phyloP scores from a whole-genome alignment of 2,329 filamentous ascomycete species.

The Ceratocystis smalleyi region DNA sequence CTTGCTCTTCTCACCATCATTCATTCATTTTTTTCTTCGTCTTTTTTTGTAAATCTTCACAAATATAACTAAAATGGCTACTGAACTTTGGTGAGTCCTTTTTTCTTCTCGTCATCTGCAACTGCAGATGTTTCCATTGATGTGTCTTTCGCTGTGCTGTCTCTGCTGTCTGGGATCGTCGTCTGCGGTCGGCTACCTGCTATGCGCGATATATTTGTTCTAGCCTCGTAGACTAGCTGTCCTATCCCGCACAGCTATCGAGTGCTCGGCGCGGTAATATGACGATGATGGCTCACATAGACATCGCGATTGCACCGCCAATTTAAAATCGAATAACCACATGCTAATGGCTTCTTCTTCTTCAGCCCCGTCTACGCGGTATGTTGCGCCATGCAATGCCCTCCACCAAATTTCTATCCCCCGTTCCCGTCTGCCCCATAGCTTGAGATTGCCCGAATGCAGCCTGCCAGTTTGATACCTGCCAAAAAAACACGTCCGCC shows the following conservation, averaged over 20 bases:
- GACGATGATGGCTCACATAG: too few relatives aligned
- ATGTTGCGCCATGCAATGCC: slow-evolving; percentile 38
- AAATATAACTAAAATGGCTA: slow-evolving; percentile 47
- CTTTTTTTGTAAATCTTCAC: slow-evolving; percentile 18
- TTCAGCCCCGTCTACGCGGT: slow-evolving; percentile 94
- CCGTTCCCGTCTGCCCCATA: too few relatives aligned
- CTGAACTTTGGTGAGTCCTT: slow-evolving; percentile 64
- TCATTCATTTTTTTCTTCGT: slow-evolving; percentile 12
- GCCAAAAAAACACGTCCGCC: not conserved
- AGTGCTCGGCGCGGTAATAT: too few relatives aligned
- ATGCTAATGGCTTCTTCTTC: slow-evolving; percentile 3
- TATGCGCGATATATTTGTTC: too few relatives aligned
- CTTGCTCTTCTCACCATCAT: not conserved
- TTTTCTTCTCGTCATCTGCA: slow-evolving; percentile 19
- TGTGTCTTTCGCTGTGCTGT: not conserved
- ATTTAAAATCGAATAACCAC: not conserved
- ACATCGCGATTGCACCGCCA: not conserved
- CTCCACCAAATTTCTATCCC: too few relatives aligned
- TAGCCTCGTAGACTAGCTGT: too few relatives aligned
- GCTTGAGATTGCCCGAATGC: too few relatives aligned
- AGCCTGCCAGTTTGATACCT: not conserved
- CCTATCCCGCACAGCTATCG: too few relatives aligned
- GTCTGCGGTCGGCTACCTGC: not conserved
- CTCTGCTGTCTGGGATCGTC: not conserved
- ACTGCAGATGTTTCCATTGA: slow-evolving; percentile 19